Evolutionary conservation across 768 basidiomycete genomes (phyloP).

Genomic region (Baorangia bicolor): DNA sequence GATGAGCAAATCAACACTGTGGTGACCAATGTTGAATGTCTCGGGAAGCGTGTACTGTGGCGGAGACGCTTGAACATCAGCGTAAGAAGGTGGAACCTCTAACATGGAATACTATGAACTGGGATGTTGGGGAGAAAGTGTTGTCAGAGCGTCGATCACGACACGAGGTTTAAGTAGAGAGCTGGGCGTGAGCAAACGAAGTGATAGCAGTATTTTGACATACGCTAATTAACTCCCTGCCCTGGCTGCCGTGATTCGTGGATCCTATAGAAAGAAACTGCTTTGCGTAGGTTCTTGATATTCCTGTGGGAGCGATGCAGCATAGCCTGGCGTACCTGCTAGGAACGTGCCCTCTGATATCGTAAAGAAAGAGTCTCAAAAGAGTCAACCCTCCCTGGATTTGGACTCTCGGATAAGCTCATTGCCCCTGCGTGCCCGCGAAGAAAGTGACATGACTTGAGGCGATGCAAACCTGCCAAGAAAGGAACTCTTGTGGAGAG

Average conservation of each 20-base stretch:
- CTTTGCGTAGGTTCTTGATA: neutral
- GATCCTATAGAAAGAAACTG: no score
- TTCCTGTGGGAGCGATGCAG: neutral
- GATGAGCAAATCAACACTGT: slow-evolving; percentile 14
- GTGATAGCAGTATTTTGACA: neutral
- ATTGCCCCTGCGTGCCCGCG: no score
- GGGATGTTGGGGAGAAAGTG: neutral
- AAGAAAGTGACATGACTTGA: no score
- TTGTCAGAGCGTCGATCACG: neutral
- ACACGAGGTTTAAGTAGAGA: neutral
- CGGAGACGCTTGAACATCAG: neutral
- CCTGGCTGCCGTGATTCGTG: neutral
- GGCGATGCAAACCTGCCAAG: no score
- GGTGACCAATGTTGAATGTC: slow-evolving; percentile 12
- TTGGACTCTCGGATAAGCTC: no score
- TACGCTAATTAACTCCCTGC: neutral
- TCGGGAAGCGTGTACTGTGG: slow-evolving; percentile 16
- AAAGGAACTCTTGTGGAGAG: no score
- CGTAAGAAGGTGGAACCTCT: neutral
- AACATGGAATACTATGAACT: neutral
- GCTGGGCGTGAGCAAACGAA: neutral
- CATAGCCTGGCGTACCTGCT: neutral
- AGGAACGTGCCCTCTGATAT: neutral
- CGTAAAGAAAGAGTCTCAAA: neutral
- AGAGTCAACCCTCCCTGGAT: neutral